Evolutionary conservation across 2,329 filamentous ascomycete genomes (phyloP), one percentile per base, ranked within the genome.

Genomic region (Botrytis tulipae): DNA sequence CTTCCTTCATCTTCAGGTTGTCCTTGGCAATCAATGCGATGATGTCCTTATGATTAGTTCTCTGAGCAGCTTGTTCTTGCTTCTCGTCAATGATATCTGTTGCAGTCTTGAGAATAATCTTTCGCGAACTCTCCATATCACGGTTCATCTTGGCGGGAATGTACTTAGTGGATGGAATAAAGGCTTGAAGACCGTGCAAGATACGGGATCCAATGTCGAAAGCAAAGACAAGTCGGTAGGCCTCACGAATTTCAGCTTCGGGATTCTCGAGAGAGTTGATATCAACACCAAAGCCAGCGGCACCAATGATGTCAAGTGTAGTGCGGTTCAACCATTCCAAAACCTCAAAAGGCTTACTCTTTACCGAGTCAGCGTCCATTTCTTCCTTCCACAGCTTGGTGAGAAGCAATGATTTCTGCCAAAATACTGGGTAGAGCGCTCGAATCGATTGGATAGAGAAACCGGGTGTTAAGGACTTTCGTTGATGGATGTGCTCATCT

Each of bases 401-500:
- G 75, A 85, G 80, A 12, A 83, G 73, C 37, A 87, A 83, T 1
- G 90, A 87, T 82, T 70, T 70, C n/a, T 70, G 37, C 67, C 67
- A 70, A 37, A 70, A 70, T 20, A 92, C 84, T 0, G 93, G 91
- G 77, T 95, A 95, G 20, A 97, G 84, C 71, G 94, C 89, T 80
- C 95, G 95, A 81, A 97, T 86, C 77, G 95, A 92, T 22, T 93
- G 88, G 79, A 93, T 96, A 29, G 89, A 87, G 81, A 97, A 97
- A 1, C 93, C 92, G 0, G 93, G 93, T 83, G 91, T 88, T 40
- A 97, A 87, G 73, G 90, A 89, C 80, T 92, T 94, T 63, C 94
- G 88, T 83, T 94, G 92, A 79, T 78, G 76, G 22, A 76, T 72
- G 44, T 78, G 76, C 29, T 76, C 76, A 12, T 67, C 70, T n/a